phyloP scores from a whole-genome alignment of 371 early-diverging fungal genomes.

The Apophysomyces ossiformis region DNA sequence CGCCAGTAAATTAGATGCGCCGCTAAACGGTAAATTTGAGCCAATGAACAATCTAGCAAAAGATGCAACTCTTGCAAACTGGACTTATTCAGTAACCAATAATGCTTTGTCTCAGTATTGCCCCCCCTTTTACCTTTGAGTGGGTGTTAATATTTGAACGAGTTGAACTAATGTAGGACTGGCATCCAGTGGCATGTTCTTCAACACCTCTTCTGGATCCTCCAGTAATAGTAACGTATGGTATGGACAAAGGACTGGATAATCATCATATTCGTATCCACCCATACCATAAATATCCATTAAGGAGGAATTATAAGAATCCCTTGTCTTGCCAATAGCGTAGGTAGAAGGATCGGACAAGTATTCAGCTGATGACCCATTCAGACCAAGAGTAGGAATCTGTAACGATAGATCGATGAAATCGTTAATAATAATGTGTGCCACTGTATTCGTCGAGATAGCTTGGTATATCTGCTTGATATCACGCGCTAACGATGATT shows the following conservation, averaged over 20 bases:
- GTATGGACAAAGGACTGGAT: conserved; percentile 84
- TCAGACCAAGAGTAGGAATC: conserved; percentile 53
- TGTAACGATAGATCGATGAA: conserved; percentile 80
- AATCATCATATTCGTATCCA: conserved; percentile 66
- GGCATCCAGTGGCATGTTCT: conserved; percentile 79
- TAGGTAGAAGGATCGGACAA: neutral
- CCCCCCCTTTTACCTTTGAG: conserved; percentile 60
- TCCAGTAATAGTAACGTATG: conserved; percentile 84
- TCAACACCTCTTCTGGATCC: conserved; percentile 82
- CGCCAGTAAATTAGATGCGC: conserved; percentile 93
- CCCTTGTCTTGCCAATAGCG: conserved; percentile 16
- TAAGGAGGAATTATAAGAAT: conserved; percentile 32
- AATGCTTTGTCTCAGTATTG: conserved; percentile 1
- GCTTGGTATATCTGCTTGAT: conserved; percentile 65
- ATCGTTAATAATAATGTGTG: conserved; percentile 77
- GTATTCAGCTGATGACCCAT: conserved; percentile 2
- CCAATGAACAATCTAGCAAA: conserved; percentile 84
- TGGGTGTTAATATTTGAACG: conserved; percentile 89
- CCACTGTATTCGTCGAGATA: conserved; percentile 57
- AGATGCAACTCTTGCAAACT: conserved; percentile 83
- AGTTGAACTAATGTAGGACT: conserved; percentile 85
- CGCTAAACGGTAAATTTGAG: conserved; percentile 86
- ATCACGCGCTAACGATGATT: conserved; percentile 62
- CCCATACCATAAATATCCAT: conserved; percentile 56
- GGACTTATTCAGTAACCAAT: conserved; percentile 3